Conservation (phyloP, 2,329 filamentous ascomycete genomes). For the Capronia americana region DNA sequence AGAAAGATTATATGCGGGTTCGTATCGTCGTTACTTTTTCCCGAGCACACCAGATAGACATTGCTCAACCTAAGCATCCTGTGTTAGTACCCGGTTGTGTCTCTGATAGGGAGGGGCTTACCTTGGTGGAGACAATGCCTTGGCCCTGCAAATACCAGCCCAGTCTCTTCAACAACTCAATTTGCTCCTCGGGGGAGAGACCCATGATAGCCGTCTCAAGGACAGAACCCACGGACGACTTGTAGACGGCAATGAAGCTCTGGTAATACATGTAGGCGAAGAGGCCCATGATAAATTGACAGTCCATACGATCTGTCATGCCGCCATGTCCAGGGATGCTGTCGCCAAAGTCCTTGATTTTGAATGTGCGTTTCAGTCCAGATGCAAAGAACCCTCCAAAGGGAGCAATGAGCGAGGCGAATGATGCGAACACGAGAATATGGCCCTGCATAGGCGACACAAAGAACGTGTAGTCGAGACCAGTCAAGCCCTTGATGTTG, state of each 20-base stretch:
- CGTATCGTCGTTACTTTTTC: conserved; percentile 23
- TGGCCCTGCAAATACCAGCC: conserved; percentile 70
- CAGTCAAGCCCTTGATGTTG: conserved; percentile 73
- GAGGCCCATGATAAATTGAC: conserved; percentile 99
- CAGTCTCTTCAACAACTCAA: conserved; percentile 73
- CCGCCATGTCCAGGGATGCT: conserved; percentile 97
- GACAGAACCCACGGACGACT: conserved; percentile 81
- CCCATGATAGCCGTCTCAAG: conserved; percentile 92
- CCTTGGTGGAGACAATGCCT: conserved; percentile 62
- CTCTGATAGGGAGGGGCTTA: conserved; percentile 42
- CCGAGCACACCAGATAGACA: conserved; percentile 30
- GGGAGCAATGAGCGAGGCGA: conserved; percentile 93
- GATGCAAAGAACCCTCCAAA: conserved; percentile 99
- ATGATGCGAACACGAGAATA: conserved; percentile 85
- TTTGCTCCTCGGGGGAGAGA: conserved; percentile 84
- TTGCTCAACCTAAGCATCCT: conserved; percentile 24
- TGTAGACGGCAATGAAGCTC: conserved; percentile 90
- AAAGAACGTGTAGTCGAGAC: conserved; percentile 73
- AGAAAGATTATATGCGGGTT: conserved; percentile 15
- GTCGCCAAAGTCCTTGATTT: conserved; percentile 99
- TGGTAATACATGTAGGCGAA: conserved; percentile 99
- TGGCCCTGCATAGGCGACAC: conserved; percentile 92
- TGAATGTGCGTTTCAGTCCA: conserved; percentile 96
- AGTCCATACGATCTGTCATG: conserved; percentile 99
- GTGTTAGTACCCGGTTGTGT: conserved; percentile 23